A percentile compares a stretch with the other conserved stretches of the same genome.
Conservation (phyloP, 345 rosid genomes). For the Luvunga scandens region DNA sequence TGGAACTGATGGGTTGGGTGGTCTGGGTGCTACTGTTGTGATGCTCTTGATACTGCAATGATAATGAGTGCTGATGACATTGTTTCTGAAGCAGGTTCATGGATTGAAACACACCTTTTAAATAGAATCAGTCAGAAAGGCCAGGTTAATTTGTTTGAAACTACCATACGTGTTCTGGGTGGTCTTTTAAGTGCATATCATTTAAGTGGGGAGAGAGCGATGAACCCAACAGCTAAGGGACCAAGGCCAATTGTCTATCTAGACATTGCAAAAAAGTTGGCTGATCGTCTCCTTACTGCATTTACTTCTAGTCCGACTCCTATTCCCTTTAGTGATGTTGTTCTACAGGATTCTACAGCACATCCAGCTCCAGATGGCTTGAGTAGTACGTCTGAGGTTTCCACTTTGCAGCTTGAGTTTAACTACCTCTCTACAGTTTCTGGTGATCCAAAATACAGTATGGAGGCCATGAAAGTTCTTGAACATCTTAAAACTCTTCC, state of each 20-base stretch:
- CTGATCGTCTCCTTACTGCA: conserved; percentile 85
- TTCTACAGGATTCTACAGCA: conserved; percentile 69
- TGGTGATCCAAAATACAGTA: conserved; percentile 85
- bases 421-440: conserved; percentile 83
- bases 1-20: conserved; percentile 90
- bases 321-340: conserved; percentile 80
- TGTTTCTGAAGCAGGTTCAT: conserved; percentile 80
- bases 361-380: conserved; percentile 86
- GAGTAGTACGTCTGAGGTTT: conserved; percentile 93
- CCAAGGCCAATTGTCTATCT: conserved; percentile 76
- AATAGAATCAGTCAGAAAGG: conserved; percentile 83
- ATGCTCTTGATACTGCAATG: conserved; percentile 98
- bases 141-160: conserved; percentile 95
- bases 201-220: conserved; percentile 70
- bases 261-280: conserved; percentile 72
- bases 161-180: conserved; percentile 94
- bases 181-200: conserved; percentile 98
- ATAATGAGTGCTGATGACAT: conserved; percentile 83
- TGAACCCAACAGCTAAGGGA: conserved; percentile 45
- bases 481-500: conserved; percentile 82
- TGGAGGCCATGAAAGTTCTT: conserved; percentile 90
- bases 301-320: conserved; percentile 82
- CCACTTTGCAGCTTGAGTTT: conserved; percentile 93
- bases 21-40: conserved; percentile 93
- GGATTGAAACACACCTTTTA: conserved; percentile 77